Percentiles rank a stretch among this genome's conserved stretches.
phyloP scores from a whole-genome alignment of 2,329 filamentous ascomycete genomes.

The Exophiala dermatitidis region DNA sequence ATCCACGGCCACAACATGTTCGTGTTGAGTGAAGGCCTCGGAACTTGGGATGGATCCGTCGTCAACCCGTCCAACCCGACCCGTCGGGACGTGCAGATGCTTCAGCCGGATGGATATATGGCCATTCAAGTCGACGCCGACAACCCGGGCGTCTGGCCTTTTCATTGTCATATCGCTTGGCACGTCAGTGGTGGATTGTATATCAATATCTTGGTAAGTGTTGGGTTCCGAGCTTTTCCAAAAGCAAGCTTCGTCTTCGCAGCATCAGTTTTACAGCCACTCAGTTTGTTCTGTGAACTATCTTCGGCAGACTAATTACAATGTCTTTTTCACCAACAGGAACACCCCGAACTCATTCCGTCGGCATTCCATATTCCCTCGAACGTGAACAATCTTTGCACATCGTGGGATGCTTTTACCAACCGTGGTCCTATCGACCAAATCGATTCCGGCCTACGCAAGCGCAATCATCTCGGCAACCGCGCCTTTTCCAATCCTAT shows the following conservation, averaged over 20 bases:
- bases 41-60: constrained; percentile 20
- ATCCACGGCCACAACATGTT: constrained; percentile 30
- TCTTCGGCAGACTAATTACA: background rate
- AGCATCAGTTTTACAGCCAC: background rate
- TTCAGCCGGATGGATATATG: constrained; percentile 32
- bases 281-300: background rate
- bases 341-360: constrained; percentile 14
- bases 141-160: constrained; percentile 41
- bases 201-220: constrained; percentile 21
- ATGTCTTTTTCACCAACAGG: constrained; percentile 3
- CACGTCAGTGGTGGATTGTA: constrained; percentile 23
- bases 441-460: constrained; percentile 26
- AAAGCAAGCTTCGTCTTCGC: too few relatives aligned
- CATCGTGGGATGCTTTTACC: constrained; percentile 21
- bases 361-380: constrained; percentile 9
- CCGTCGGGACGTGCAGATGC: constrained; percentile 34
- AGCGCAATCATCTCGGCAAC: background rate
- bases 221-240: background rate
- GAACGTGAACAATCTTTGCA: constrained; percentile 18
- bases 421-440: constrained; percentile 15
- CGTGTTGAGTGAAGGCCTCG: constrained; percentile 17
- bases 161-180: constrained; percentile 38
- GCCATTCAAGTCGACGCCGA: constrained; percentile 38
- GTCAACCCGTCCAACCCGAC: constrained; percentile 31
- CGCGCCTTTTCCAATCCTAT: background rate